Evolutionary conservation across 1,284 basidiomycete species (phyloP), one percentile per base, ranked within the genome.

Genomic region (Papiliotrema terrestris): DNA sequence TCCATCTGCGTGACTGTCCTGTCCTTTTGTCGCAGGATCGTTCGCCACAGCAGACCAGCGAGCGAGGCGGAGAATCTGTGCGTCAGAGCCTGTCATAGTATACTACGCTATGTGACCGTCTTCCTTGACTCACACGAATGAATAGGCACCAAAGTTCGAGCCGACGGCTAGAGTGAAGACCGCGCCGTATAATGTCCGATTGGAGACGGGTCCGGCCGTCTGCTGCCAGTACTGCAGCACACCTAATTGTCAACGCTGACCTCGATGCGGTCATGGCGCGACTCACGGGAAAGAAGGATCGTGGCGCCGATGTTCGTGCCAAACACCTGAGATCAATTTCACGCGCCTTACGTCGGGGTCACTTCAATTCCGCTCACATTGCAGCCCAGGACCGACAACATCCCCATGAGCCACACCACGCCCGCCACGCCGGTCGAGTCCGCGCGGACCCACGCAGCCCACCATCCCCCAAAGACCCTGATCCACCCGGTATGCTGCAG

Each of bases 281-380:
- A 56, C 62, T 23, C 26, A 52, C 72, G 61, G 23, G 67, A 84
- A 22, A 97, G 83, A 26, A 98, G 81, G 68, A 98, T 95, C 0
- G 94, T 97, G 2, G 91, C 89, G 41, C 94, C 95, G 54, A 98
- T 97, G 73, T 97, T 97, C 11, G 94, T 97, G 0, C 93, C 93
- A 22, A 89, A 85, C 47, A 93, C 71, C 82, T 80, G 5, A 38
- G 2, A 19, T 60, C 15, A 45, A 35, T 68, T 53, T 82, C 79
- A 66, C n/a, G n/a, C n/a, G n/a, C n/a, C n/a, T 93, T 43, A 57
- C 5, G 8, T 8, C 29, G 35, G n/a, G n/a, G n/a, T n/a, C n/a
- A n/a, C n/a, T 49, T 47, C 15, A 15, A 41, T 52, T 57, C 49
- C 35, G 77, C 83, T 71, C 54, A 84, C 82, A 69, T 96, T 96